Conservation (phyloP, 495 filamentous ascomycete species). For the Hamigera avellanea region DNA sequence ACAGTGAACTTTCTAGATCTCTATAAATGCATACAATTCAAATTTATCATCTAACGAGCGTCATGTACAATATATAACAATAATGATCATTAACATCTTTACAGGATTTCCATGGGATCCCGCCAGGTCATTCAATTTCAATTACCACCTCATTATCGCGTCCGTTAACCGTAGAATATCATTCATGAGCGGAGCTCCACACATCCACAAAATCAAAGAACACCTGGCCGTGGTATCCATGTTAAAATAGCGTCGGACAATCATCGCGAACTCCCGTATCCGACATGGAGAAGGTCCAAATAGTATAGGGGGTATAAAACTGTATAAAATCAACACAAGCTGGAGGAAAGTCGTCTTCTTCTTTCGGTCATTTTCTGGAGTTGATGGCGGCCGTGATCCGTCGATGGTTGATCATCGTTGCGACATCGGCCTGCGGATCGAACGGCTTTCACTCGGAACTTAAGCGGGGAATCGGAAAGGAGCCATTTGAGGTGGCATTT, state of each 20-base stretch:
- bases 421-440: neutral
- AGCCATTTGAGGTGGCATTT: conserved; percentile 25
- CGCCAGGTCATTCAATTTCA: neutral
- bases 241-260: no score
- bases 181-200: conserved; percentile 7
- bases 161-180: conserved; percentile 6
- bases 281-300: conserved; percentile 8
- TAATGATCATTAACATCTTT: no score
- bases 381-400: no score
- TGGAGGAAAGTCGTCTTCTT: neutral
- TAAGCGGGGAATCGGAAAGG: conserved; percentile 14
- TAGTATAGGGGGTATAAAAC: conserved; percentile 15
- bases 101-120: neutral
- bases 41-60: no score
- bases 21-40: no score
- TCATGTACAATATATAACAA: no score
- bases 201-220: conserved; percentile 3
- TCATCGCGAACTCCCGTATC: conserved; percentile 6
- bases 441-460: neutral
- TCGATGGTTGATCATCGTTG: no score
- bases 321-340: conserved; percentile 7
- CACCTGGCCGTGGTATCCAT: neutral
- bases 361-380: neutral
- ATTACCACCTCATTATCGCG: conserved; percentile 10
- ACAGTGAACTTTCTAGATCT: neutral